phyloP scores from a whole-genome alignment of 2,329 filamentous ascomycete species.

The Penicillium sp. region DNA sequence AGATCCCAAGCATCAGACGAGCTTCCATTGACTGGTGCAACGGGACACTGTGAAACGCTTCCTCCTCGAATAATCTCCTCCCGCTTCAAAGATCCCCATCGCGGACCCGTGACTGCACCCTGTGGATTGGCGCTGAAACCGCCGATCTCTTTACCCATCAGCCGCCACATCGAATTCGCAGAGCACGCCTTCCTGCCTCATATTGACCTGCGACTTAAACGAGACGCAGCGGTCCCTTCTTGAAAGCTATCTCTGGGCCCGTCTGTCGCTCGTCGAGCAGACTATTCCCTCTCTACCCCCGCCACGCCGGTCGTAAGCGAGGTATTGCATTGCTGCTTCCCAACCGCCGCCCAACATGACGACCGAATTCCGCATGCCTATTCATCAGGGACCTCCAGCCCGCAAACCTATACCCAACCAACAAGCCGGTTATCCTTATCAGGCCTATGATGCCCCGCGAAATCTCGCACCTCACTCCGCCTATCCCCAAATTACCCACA shows the following conservation, averaged over 20 bases:
- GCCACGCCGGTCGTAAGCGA: conserved; percentile 4
- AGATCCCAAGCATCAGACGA: background rate
- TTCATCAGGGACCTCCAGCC: conserved; percentile 35
- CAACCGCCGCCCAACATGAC: conserved; percentile 37
- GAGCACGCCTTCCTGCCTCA: conserved; percentile 10
- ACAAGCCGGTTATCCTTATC: conserved; percentile 28
- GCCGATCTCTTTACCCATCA: conserved; percentile 23
- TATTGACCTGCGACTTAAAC: conserved; percentile 2
- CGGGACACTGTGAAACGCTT: background rate
- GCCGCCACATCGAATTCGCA: conserved; percentile 23
- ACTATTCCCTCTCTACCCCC: background rate
- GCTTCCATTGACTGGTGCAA: conserved; percentile 9
- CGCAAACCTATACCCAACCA: conserved; percentile 34
- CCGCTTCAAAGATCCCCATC: conserved; percentile 5
- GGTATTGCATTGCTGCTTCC: conserved; percentile 31
- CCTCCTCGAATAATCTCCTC: conserved; percentile 2
- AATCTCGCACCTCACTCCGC: conserved; percentile 32
- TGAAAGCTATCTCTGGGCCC: background rate
- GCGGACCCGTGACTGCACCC: conserved; percentile 14
- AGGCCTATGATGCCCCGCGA: conserved; percentile 30
- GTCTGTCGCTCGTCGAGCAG: conserved; percentile 6
- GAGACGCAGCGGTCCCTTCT: background rate
- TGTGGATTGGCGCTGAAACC: conserved; percentile 20
- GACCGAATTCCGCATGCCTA: conserved; percentile 39
- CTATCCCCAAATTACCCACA: conserved; percentile 32